Evolutionary conservation across 352 stramenopile genomes (phyloP).

Genomic region (Pythium volutum): DNA sequence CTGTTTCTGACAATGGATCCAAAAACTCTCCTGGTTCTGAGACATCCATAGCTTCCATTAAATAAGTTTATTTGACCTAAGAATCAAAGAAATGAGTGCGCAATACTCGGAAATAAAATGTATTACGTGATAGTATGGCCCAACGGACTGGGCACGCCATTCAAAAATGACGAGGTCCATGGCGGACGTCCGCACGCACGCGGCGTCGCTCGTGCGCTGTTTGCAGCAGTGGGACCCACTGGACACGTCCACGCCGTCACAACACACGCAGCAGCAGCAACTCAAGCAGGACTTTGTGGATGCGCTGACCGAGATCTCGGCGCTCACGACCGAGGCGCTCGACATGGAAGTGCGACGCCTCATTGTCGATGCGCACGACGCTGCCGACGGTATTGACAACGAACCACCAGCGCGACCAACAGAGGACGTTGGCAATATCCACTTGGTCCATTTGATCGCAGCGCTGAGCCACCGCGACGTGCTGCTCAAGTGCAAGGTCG

Average conservation of each 20-base stretch:
- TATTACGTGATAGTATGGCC: no score
- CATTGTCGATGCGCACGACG: constrained; percentile 29
- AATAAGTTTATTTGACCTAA: no score
- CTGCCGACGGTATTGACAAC: background rate
- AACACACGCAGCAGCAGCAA: background rate
- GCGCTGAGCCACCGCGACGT: constrained; percentile 60
- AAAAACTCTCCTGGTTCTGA: no score
- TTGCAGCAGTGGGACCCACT: constrained; percentile 21
- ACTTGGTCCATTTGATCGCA: constrained; percentile 37
- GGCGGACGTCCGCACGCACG: constrained; percentile 7
- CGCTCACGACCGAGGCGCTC: constrained; percentile 57
- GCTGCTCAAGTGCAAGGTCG: constrained; percentile 76
- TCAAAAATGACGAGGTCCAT: background rate
- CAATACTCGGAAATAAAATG: no score
- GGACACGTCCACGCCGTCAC: background rate
- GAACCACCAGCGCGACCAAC: no score
- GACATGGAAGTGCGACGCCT: constrained; percentile 72
- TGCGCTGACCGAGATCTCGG: constrained; percentile 68
- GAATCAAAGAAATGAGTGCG: no score
- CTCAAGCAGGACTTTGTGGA: constrained; percentile 60
- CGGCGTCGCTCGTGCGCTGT: constrained; percentile 11
- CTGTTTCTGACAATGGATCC: no score
- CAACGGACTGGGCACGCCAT: constrained; percentile 3
- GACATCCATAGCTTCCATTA: no score
- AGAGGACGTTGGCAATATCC: background rate